These are phyloP conservation scores for Corymbia calophylla DNA, from an alignment of 441 rosid species.

Conservation along the genomic window DNA sequence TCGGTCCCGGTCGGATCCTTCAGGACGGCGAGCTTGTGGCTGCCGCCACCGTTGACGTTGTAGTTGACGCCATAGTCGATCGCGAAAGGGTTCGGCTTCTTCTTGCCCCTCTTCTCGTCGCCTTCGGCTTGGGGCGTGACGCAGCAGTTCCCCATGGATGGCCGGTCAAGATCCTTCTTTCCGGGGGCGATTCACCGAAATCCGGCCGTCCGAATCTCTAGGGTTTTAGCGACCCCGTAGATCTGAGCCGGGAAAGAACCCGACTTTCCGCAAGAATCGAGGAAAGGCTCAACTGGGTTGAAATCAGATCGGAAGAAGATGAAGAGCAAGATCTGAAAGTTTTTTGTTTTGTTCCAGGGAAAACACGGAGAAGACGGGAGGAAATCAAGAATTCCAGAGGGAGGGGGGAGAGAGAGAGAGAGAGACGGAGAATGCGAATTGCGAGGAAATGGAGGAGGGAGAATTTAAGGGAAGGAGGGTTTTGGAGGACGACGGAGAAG, in stretches of 20 bases:
- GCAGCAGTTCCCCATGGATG: constrained; percentile 78
- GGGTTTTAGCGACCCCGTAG: neutral
- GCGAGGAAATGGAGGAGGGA: constrained; percentile 5
- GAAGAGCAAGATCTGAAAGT: neutral
- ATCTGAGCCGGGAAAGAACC: neutral
- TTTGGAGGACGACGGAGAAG: neutral
- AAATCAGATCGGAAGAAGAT: neutral
- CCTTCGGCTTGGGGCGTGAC: constrained; percentile 26
- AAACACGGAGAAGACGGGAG: neutral
- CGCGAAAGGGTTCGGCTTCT: constrained; percentile 70
- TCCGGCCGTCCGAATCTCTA: neutral
- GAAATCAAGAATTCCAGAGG: neutral
- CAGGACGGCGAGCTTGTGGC: constrained; percentile 36
- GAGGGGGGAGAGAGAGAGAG: neutral
- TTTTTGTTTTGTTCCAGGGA: neutral
- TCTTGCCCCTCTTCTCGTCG: constrained; percentile 36
- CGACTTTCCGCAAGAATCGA: neutral
- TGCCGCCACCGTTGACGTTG: constrained; percentile 25
- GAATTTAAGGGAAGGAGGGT: neutral
- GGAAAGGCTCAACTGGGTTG: neutral
- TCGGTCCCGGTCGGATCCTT: constrained; percentile 54
- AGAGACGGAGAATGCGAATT: neutral
- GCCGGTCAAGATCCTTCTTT: neutral
- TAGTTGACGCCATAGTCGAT: constrained; percentile 31
- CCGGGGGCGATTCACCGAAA: too few relatives aligned